Base-by-base conservation (phyloP, 495 filamentous ascomycete genomes). In the Haplographium delicatum region DNA sequence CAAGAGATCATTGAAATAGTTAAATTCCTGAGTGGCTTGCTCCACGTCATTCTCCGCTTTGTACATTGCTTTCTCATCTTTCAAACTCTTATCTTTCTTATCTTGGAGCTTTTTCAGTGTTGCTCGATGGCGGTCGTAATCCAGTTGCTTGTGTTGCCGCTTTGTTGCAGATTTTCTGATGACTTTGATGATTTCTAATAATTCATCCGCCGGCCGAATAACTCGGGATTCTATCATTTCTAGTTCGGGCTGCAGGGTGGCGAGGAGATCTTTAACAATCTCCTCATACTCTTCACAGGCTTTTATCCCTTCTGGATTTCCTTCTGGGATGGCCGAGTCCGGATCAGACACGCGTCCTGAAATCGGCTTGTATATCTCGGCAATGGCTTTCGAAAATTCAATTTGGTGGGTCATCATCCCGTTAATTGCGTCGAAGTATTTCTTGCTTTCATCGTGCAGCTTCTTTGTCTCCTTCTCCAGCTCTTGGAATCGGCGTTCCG, bases 401-500 rank as follows among this genome's bases (percentile, higher is more conserved):
- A 97, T 96, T 69, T 99, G 93, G 70, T 96, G 89, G 67, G 73
- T 82, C 57, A 99, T 73, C 93, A 99, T 99, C 72, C 89, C 88
- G 69, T 97, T 97, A 65, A 99, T 96, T 64, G 93, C 89, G 33
- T 95, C 82, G 58, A 93, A 96, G 68, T 99, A 91, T 71, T 93
- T 96, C 65, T 89, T 85, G 23, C 86, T 91, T 63, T 95, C 90
- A 72, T 93, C 88, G 69, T 97, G 91, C 5, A 99, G 82, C 62
- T 83, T 88, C 74, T 96, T 96, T 16, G 94, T 97, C 69, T 99
- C 93, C 62, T 71, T 79, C 70, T 99, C 93, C 50, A 99, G 80
- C 68, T 99, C 94, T 47, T 88, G 72, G 62, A 99, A 99, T 22
- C 94, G 81, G 52, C 91, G 80, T 65, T 99, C 93, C 49, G 93